phyloP scores from a whole-genome alignment of 179 eudicot genomes.

The Nepenthes alata region DNA sequence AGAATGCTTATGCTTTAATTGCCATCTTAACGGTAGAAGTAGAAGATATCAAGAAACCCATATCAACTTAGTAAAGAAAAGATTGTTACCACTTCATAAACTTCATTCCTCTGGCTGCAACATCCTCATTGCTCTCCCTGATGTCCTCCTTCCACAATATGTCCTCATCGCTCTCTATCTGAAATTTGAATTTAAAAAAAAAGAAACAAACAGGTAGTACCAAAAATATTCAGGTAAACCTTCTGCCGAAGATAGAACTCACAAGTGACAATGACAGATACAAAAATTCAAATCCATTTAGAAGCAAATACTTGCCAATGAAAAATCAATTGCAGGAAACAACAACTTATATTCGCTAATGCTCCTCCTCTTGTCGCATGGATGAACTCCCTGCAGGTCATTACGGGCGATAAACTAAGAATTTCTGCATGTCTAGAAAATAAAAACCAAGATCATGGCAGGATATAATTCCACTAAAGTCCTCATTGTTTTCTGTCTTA shows the following conservation, averaged over 20 bases:
- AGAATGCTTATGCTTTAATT: background rate
- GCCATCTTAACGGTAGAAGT: background rate
- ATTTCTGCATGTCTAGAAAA: no score
- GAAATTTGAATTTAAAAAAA: background rate
- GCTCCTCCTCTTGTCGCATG: conserved; percentile 9
- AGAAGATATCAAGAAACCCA: background rate
- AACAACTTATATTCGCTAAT: conserved; percentile 3
- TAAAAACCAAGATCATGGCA: no score
- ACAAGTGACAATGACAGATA: background rate
- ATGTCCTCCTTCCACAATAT: conserved; percentile 20
- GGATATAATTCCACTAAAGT: no score
- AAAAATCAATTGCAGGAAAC: conserved; percentile 9
- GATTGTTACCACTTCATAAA: conserved; percentile 15
- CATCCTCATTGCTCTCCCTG: conserved; percentile 21
- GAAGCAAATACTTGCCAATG: conserved; percentile 1
- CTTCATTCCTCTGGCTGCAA: conserved; percentile 22
- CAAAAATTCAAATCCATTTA: background rate
- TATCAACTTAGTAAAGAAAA: background rate
- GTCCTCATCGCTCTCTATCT: conserved; percentile 23
- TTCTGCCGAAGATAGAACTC: background rate
- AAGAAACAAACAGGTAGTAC: background rate
- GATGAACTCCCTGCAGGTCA: conserved; percentile 5
- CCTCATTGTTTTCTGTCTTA: no score
- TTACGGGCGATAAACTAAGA: no score
- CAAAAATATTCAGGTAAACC: no score